These are phyloP conservation scores for Colletotrichum brevisporum DNA, from an alignment of 2,329 filamentous ascomycete species.

Conservation along the genomic window DNA sequence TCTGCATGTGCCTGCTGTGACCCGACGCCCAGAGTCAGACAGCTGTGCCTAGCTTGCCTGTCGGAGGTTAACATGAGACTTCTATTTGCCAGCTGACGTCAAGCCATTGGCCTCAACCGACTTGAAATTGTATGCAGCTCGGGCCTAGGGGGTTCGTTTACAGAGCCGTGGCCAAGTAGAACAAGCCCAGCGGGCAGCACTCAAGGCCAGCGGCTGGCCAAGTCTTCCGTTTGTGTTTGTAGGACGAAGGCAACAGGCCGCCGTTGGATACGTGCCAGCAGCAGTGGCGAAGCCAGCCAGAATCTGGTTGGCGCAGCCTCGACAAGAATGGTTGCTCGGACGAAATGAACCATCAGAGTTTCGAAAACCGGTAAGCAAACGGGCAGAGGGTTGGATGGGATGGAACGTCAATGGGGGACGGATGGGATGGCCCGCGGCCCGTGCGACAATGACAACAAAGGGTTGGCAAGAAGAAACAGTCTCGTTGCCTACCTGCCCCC, in stretches of 20 bases:
- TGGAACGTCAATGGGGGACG: conserved; percentile 4
- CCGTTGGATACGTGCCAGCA: background rate
- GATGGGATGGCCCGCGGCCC: conserved; percentile 34
- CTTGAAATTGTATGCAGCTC: conserved; percentile 6
- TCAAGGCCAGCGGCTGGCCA: conserved; percentile 4
- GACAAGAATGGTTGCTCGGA: conserved; percentile 28
- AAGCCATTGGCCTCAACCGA: background rate
- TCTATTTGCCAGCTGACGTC: background rate
- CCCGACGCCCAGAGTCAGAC: background rate
- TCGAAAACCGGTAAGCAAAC: conserved; percentile 31
- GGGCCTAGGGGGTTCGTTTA: background rate
- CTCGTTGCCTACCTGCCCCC: conserved; percentile 4
- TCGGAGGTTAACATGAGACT: background rate
- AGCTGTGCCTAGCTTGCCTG: background rate
- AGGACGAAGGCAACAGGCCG: conserved; percentile 14
- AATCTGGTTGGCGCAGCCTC: background rate
- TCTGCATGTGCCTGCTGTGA: conserved; percentile 1
- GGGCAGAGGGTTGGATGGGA: conserved; percentile 13
- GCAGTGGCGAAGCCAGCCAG: background rate
- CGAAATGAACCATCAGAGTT: conserved; percentile 27
- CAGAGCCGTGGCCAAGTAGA: conserved; percentile 8
- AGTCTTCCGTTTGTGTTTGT: conserved; percentile 19
- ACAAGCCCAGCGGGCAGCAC: background rate
- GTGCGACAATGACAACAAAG: conserved; percentile 37
- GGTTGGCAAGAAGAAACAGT: conserved; percentile 21